phyloP scores from a whole-genome alignment of 2,329 filamentous ascomycete species.

The Xenosphaeropsis pyriputrescens region DNA sequence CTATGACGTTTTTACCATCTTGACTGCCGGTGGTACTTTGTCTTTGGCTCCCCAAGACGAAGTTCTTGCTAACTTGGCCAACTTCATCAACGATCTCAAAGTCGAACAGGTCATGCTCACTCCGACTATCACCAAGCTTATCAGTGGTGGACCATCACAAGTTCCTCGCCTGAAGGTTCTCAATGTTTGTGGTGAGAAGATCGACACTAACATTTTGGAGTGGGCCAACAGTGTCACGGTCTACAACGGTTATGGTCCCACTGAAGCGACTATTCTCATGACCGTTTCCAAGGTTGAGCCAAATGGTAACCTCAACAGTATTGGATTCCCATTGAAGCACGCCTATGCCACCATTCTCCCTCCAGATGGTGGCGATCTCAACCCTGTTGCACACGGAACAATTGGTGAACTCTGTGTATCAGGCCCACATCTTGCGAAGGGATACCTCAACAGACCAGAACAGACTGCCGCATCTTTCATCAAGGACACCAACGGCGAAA shows the following conservation, averaged over 20 bases:
- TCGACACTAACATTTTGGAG: background rate
- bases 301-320: no score
- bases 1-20: conserved; percentile 80
- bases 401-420: conserved; percentile 60
- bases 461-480: conserved; percentile 63
- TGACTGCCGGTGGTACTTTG: conserved; percentile 56
- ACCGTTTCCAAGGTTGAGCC: no score
- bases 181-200: background rate
- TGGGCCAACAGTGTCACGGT: no score
- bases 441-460: conserved; percentile 68
- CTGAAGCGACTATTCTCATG: background rate
- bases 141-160: background rate
- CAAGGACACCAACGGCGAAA: conserved; percentile 37
- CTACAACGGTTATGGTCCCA: background rate
- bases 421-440: conserved; percentile 63
- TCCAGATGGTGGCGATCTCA: no score
- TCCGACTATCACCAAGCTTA: conserved; percentile 34
- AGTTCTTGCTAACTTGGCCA: conserved; percentile 59
- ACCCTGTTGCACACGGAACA: background rate
- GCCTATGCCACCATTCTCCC: no score
- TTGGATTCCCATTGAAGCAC: no score
- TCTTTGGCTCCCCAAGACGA: conserved; percentile 49
- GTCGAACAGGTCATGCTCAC: conserved; percentile 76
- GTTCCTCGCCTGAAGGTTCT: background rate
- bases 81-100: conserved; percentile 41